phyloP scores from a whole-genome alignment of 495 filamentous ascomycete species.

The Penicillium cataractarum region DNA sequence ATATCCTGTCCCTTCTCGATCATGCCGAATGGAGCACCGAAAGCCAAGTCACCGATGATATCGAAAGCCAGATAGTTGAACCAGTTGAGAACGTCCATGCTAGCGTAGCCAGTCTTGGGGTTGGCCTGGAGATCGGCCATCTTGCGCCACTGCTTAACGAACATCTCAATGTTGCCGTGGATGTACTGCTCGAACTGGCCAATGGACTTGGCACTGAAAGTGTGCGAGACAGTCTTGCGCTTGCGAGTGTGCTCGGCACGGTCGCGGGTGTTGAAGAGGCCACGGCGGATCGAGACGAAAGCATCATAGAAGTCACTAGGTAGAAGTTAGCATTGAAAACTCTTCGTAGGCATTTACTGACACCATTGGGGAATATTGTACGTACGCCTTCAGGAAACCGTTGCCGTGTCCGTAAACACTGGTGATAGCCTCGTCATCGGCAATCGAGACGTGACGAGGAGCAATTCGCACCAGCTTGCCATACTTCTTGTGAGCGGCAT shows the following conservation, averaged over 20 bases:
- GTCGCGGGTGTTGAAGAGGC: conserved; percentile 89
- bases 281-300: conserved; percentile 84
- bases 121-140: conserved; percentile 50
- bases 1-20: conserved; percentile 57
- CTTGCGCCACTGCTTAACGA: conserved; percentile 73
- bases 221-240: conserved; percentile 86
- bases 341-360: background rate
- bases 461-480: conserved; percentile 63
- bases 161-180: conserved; percentile 72
- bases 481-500: conserved; percentile 72
- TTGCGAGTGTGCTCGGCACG: conserved; percentile 84
- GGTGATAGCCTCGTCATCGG: conserved; percentile 60
- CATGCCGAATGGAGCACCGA: conserved; percentile 60
- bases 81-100: conserved; percentile 83
- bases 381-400: conserved; percentile 73
- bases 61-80: conserved; percentile 96
- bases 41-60: conserved; percentile 72
- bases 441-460: conserved; percentile 62
- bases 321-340: conserved; percentile 7
- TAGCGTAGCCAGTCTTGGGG: conserved; percentile 54
- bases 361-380: conserved; percentile 5
- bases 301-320: conserved; percentile 82
- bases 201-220: conserved; percentile 81
- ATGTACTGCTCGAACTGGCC: conserved; percentile 91
- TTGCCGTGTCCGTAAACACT: conserved; percentile 68